Evolutionary conservation across 2,329 filamentous ascomycete species (phyloP).

Genomic region (Talaromyces sp.): DNA sequence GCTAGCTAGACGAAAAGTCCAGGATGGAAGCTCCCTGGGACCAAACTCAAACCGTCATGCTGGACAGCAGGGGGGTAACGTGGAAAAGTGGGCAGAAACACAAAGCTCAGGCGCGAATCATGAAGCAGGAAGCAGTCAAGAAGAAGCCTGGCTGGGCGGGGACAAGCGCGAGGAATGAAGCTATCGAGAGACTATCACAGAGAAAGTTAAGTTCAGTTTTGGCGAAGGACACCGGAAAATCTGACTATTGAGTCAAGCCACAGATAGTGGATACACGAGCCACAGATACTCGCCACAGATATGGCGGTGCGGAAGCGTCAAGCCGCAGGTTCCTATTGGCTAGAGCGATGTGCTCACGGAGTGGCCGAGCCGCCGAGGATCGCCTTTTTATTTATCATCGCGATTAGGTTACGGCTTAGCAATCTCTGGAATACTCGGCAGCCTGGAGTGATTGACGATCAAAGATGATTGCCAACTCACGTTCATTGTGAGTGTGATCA

Average conservation of each 20-base stretch:
- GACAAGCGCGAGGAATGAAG: conserved; percentile 12
- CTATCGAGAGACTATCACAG: conserved; percentile 15
- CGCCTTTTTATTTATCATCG: neutral
- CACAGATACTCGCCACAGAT: conserved; percentile 14
- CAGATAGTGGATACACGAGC: conserved; percentile 9
- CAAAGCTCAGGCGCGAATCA: conserved; percentile 1
- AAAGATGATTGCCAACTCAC: neutral
- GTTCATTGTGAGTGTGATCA: neutral
- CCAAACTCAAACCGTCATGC: neutral
- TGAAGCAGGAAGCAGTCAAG: neutral
- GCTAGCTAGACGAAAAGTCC: neutral
- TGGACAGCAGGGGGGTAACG: conserved; percentile 2
- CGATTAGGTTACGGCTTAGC: no score
- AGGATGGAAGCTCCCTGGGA: neutral
- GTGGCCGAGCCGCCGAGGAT: conserved; percentile 15
- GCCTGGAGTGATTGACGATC: neutral
- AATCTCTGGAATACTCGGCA: no score
- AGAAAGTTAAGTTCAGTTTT: neutral
- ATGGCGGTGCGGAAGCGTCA: conserved; percentile 11
- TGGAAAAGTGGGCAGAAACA: neutral
- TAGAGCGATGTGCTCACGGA: neutral
- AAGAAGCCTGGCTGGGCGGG: neutral
- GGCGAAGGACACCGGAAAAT: no score
- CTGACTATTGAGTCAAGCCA: conserved; percentile 15
- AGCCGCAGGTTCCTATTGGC: neutral